Evolutionary conservation across 345 rosid species (phyloP).

Genomic region (Salix udensis): DNA sequence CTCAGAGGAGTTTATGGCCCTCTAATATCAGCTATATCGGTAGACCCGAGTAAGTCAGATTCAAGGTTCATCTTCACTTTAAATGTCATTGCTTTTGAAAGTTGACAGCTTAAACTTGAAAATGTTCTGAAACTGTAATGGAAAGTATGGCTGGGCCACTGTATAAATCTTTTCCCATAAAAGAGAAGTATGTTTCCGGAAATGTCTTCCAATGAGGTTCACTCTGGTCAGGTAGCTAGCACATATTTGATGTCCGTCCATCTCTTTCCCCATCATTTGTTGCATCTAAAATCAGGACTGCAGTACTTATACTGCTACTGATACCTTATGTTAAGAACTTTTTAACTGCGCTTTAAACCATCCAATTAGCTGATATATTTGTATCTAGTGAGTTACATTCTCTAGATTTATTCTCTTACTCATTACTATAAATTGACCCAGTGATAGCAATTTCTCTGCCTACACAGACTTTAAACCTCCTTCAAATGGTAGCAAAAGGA

Average conservation of each 20-base stretch:
- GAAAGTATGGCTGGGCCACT: not conserved
- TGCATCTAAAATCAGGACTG: not conserved
- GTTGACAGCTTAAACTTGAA: not conserved
- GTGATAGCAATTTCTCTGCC: conserved; percentile 5
- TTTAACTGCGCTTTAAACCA: not conserved
- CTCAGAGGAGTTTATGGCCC: conserved; percentile 25
- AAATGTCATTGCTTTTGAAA: not conserved
- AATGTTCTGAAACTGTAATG: not conserved
- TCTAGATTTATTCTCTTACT: not conserved
- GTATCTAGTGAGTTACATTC: not conserved
- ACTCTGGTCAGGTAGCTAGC: not conserved
- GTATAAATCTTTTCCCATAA: too few relatives aligned
- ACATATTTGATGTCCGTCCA: not conserved
- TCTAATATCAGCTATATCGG: conserved; percentile 30
- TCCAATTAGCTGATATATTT: not conserved
- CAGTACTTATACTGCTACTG: not conserved
- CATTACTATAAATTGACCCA: conserved; percentile 4
- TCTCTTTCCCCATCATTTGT: not conserved
- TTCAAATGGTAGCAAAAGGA: conserved; percentile 1
- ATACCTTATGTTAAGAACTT: not conserved
- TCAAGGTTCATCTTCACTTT: not conserved
- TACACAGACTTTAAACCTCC: conserved; percentile 23
- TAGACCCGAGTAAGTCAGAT: conserved; percentile 22
- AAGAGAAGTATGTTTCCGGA: not conserved
- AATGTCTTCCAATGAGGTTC: not conserved